Evolutionary conservation across 2,329 filamentous ascomycete species (phyloP), one percentile per base, ranked within the genome.

Genomic region (Alternaria ethzedia): DNA sequence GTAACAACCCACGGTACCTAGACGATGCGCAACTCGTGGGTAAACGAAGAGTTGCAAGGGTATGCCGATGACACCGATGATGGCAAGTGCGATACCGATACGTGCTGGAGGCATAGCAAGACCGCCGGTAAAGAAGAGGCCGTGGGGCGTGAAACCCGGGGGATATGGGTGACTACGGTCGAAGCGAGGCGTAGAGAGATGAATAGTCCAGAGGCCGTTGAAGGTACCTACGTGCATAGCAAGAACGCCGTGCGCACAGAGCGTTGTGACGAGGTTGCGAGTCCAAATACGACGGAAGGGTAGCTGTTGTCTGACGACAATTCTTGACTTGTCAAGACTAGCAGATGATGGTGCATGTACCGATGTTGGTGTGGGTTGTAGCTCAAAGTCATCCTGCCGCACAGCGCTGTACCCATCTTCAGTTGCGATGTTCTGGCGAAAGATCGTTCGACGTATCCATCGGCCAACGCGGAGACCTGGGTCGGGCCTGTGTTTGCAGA

Each of bases 191-290:
- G 82, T 80, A 3, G 82, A 84, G 30, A 85, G 80, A 68, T 83
- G 85, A 56, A 84, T 81, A 67, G 83, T 85, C 82, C 83, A 85
- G 30, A 85, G 75, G 26, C 78, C 81, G 70, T 80, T 83, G 78
- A 85, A 85, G 1, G 82, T 83, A 6, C 83, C 82, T 20, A 85
- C 79, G 62, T 85, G 83, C 75, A 82, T 79, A 8, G 82, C 81
- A 5, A 85, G 77, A 21, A 83, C 67, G 12, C 79, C 82, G 61
- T 85, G 83, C 1, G 83, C 76, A 7, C 81, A 70, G 6, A 85
- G 73, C 0, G 82, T 83, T 54, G 79, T 71, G 52, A 83, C 68
- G 5, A 85, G 77, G 59, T 84, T 84, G 11, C 68, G 72, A 0
- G 83, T 85, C 80, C 81, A 85, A 36, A 85, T 84, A 15, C 79